Evolutionary conservation across 2,329 filamentous ascomycete species (phyloP).

Genomic region (Diplodia scrobiculata): DNA sequence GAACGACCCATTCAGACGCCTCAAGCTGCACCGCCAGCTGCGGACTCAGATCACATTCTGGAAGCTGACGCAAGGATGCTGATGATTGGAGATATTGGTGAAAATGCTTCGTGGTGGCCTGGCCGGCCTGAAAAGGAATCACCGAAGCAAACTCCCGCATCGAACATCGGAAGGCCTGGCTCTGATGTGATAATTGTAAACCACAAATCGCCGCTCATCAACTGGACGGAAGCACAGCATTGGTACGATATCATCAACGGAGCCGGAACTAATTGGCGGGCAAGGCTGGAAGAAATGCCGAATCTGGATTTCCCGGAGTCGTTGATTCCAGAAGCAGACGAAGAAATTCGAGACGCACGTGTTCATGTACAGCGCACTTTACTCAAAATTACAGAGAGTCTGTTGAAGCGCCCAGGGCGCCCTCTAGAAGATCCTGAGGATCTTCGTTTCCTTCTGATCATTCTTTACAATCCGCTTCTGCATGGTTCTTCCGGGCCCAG

Average conservation of each 20-base stretch:
- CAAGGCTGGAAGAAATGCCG: conserved; percentile 55
- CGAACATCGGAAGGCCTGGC: conserved; percentile 2
- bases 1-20: not conserved
- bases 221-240: conserved; percentile 69
- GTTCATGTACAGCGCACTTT: conserved; percentile 69
- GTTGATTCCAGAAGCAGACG: conserved; percentile 50
- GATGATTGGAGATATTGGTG: conserved; percentile 72
- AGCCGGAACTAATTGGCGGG: conserved; percentile 67
- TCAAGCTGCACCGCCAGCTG: not conserved
- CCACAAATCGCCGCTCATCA: conserved; percentile 66
- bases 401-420: conserved; percentile 77
- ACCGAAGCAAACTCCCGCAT: not conserved
- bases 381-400: conserved; percentile 74
- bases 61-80: conserved; percentile 70
- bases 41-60: conserved; percentile 1
- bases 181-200: conserved; percentile 48
- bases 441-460: conserved; percentile 74
- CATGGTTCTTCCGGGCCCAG: conserved; percentile 45
- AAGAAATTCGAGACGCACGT: conserved; percentile 62
- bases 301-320: conserved; percentile 50
- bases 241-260: conserved; percentile 75
- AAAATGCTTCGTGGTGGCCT: conserved; percentile 83
- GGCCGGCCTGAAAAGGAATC: conserved; percentile 49
- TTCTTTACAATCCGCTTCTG: conserved; percentile 77
- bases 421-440: conserved; percentile 69